Percentiles rank a stretch among this genome's conserved stretches.
phyloP scores from a whole-genome alignment of 768 basidiomycete species.

The Russula vinacea region DNA sequence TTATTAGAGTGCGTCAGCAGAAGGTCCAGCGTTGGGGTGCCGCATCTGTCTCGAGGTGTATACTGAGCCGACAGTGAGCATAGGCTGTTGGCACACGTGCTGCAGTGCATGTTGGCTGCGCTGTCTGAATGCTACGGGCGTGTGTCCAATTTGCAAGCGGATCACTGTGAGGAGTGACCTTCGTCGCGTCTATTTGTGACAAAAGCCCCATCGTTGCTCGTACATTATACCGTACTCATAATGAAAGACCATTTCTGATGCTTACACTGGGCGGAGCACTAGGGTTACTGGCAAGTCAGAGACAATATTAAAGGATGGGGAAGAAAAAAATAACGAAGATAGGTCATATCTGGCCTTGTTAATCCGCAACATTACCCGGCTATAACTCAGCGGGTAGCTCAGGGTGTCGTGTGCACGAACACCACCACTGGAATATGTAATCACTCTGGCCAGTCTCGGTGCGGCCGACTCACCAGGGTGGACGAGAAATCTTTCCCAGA shows the following conservation, averaged over 20 bases:
- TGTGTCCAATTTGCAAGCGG: conserved; percentile 85
- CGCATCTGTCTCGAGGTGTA: conserved; percentile 81
- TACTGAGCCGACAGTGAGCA: conserved; percentile 72
- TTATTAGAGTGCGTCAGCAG: conserved; percentile 9
- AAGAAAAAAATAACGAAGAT: background rate
- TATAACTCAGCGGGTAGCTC: conserved; percentile 48
- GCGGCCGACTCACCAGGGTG: conserved; percentile 13
- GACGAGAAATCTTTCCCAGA: background rate
- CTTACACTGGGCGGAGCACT: background rate
- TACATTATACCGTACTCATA: background rate
- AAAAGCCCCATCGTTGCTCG: background rate
- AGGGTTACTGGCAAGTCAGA: conserved; percentile 1
- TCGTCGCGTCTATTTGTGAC: conserved; percentile 67
- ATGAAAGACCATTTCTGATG: background rate
- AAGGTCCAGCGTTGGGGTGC: conserved; percentile 45
- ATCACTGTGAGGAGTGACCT: conserved; percentile 76
- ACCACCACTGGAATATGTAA: conserved; percentile 30
- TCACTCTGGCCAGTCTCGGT: conserved; percentile 16
- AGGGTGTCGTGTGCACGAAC: conserved; percentile 44
- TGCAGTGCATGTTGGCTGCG: conserved; percentile 80
- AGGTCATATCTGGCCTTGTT: conserved; percentile 88
- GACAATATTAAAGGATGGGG: background rate
- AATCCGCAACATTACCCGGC: conserved; percentile 51
- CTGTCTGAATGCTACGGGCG: conserved; percentile 76
- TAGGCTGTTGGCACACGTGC: conserved; percentile 86